Percentiles rank a stretch among this genome's conserved stretches.
phyloP scores from a whole-genome alignment of 202 grass and related monocot genomes.

The Setaria viridis region DNA sequence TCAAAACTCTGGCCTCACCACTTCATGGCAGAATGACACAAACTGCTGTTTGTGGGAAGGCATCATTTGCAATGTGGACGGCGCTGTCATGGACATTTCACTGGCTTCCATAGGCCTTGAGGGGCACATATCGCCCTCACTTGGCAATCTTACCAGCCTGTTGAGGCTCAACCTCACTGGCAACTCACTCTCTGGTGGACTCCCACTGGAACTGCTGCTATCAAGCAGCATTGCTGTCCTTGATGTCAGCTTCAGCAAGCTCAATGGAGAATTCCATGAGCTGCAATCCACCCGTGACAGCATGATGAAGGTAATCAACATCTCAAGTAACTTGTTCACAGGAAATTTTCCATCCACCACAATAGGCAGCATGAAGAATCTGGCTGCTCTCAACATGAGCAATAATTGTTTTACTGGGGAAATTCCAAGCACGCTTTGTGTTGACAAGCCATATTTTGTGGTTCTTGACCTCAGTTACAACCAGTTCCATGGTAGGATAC shows the following conservation, averaged over 20 bases:
- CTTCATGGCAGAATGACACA: conserved; percentile 32
- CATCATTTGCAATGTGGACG: conserved; percentile 41
- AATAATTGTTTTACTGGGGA: conserved; percentile 61
- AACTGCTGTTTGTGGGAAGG: conserved; percentile 34
- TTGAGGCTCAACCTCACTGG: conserved; percentile 54
- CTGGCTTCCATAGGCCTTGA: conserved; percentile 48
- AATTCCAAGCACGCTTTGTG: conserved; percentile 50
- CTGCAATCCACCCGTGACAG: conserved; percentile 25
- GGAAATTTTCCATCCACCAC: conserved; percentile 43
- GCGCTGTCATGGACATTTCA: conserved; percentile 39
- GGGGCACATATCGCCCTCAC: conserved; percentile 59
- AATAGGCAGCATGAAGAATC: conserved; percentile 38
- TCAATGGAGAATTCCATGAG: conserved; percentile 35
- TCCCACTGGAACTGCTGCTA: conserved; percentile 39
- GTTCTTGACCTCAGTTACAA: conserved; percentile 50
- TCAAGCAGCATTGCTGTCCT: conserved; percentile 46
- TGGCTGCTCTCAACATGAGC: conserved; percentile 55
- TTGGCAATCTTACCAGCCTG: conserved; percentile 48
- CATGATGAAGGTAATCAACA: conserved; percentile 49
- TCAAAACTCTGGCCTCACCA: not conserved
- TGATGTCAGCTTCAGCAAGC: conserved; percentile 62
- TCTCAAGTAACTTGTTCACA: conserved; percentile 65
- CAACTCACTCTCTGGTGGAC: conserved; percentile 50
- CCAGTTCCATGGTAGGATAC: conserved; percentile 51
- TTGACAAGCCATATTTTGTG: conserved; percentile 35